These are phyloP conservation scores for Zygoascus hellenicus DNA, from an alignment of 1,139 yeast genomes.

Conservation along the genomic window DNA sequence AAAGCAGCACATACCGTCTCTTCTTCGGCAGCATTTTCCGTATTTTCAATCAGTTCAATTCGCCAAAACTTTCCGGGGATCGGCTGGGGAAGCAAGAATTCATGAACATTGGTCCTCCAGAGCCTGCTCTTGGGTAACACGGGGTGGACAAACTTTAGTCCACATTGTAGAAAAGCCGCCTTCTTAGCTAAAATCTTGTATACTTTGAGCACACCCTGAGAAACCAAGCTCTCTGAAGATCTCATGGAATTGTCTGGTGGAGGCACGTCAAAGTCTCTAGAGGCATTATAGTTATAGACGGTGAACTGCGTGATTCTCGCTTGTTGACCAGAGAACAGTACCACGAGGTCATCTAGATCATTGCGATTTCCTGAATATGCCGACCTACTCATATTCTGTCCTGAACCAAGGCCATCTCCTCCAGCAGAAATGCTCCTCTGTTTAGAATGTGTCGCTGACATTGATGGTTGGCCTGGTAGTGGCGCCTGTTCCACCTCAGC, in stretches of 20 bases:
- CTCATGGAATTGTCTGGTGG: constrained; percentile 16
- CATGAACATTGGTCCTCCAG: constrained; percentile 46
- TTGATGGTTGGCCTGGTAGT: background rate
- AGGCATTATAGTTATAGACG: constrained; percentile 12
- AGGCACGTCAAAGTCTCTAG: constrained; percentile 18
- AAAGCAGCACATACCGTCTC: constrained; percentile 11
- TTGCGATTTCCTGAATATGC: background rate
- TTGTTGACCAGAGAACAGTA: constrained; percentile 20
- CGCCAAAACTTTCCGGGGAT: constrained; percentile 74
- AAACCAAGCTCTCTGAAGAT: constrained; percentile 22
- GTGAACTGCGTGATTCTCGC: constrained; percentile 24
- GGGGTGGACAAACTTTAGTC: constrained; percentile 53
- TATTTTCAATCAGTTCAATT: constrained; percentile 36
- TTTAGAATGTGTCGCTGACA: background rate
- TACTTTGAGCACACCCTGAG: constrained; percentile 52
- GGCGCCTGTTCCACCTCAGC: background rate
- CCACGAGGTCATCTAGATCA: constrained; percentile 20
- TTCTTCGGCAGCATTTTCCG: constrained; percentile 11
- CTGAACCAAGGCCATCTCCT: background rate
- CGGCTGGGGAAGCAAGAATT: constrained; percentile 58
- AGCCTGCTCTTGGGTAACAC: constrained; percentile 56
- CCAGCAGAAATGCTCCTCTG: constrained; percentile 4
- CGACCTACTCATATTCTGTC: background rate
- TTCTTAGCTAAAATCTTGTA: constrained; percentile 59
- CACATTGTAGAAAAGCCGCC: constrained; percentile 58